These are phyloP conservation scores for Bruguiera parviflora DNA, from an alignment of 345 rosid genomes.

Conservation along the genomic window DNA sequence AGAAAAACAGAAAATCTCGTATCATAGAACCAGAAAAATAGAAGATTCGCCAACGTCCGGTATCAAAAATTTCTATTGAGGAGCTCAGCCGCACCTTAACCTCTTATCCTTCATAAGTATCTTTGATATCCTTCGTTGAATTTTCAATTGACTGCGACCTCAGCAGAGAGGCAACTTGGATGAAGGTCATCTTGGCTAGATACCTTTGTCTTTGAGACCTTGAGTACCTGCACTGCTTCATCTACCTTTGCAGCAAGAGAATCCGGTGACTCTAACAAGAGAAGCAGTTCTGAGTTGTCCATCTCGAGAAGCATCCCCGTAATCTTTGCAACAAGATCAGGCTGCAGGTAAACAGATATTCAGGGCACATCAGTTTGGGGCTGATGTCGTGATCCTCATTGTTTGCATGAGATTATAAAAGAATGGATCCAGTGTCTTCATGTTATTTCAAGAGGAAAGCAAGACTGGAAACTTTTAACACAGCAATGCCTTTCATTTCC, in stretches of 20 bases:
- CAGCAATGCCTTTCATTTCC: background rate
- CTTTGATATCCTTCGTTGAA: background rate
- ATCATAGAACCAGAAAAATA: background rate
- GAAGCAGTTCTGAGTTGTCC: slow-evolving; percentile 64
- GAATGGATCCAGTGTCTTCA: background rate
- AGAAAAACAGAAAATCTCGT: background rate
- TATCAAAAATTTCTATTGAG: slow-evolving; percentile 6
- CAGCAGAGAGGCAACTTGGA: slow-evolving; percentile 46
- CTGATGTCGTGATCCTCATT: background rate
- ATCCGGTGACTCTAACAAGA: slow-evolving; percentile 60
- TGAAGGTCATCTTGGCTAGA: slow-evolving; percentile 40
- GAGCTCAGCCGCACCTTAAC: slow-evolving; percentile 7
- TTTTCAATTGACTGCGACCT: slow-evolving; percentile 55
- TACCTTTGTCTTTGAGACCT: slow-evolving; percentile 46
- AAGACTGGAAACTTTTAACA: too few relatives aligned
- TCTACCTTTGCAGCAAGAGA: slow-evolving; percentile 50
- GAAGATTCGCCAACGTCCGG: slow-evolving; percentile 1
- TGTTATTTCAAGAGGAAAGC: background rate
- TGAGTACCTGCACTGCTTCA: slow-evolving; percentile 70
- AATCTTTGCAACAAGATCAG: slow-evolving; percentile 64
- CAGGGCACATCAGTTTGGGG: background rate
- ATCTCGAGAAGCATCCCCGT: slow-evolving; percentile 81
- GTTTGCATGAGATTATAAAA: background rate
- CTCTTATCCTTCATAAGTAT: slow-evolving; percentile 1
- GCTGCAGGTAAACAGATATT: slow-evolving; percentile 39